Evolutionary conservation across 164 flowering plant genomes (phyloP), one percentile per base, ranked within the genome.

Genomic region (Hamamelis virginiana): DNA sequence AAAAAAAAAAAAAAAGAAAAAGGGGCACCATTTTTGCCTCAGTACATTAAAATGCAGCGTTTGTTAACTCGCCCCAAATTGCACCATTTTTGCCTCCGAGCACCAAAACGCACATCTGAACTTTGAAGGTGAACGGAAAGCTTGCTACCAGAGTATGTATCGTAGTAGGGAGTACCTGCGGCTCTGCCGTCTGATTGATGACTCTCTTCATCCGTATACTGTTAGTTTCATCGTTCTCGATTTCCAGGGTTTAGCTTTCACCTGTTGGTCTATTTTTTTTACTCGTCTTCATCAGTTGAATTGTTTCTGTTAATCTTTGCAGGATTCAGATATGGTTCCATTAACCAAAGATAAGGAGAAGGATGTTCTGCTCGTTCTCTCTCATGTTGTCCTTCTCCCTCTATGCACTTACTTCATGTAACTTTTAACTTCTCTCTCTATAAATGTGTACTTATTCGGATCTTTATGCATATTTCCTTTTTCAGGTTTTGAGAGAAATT

Each of bases 401-500:
- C 25, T 38, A 11, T n/a, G 10, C 50, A 11, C 45, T 27, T 16
- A 1, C 38, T 22, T 62, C 16, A n/a, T 55, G 19, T 25, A 58
- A 25, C 61, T 38, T 51, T n/a, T 45, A 52, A 33, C 26, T 50
- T 21, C 48, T 69, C 18, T 26, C 48, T 12, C 28, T 1, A 22
- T 55, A 23, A 9, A 23, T 55, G 3, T 50, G 15, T 23, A 27
- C 1, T n/a, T n/a, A n/a, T n/a, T n/a, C n/a, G n/a, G n/a, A n/a
- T n/a, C n/a, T n/a, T n/a, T n/a, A 12, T 68, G 13, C 22, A 44
- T 52, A 14, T 28, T 12, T 66, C 1, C 25, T 61, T 52, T 45
- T 68, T 47, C 72, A 88, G 97, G 76, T 87, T 46, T 82, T 76
- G 18, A 82, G 74, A 62, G 52, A 81, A 80, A 80, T 88, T 69